These are phyloP conservation scores for Punica granatum DNA, from an alignment of 345 rosid genomes.

Conservation along the genomic window DNA sequence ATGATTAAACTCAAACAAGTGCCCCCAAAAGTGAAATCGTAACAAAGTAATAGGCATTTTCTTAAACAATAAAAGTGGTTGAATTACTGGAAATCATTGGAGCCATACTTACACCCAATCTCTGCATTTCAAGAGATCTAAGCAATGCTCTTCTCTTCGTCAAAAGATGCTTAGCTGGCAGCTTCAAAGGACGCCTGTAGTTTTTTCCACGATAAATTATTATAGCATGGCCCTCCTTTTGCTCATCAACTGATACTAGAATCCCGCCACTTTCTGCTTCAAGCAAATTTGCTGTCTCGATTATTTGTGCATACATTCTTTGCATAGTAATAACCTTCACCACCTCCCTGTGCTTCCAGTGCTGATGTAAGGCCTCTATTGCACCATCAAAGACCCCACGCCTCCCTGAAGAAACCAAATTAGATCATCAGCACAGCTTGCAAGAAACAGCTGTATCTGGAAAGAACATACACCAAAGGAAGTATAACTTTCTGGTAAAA, in stretches of 20 bases:
- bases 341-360: constrained; percentile 88
- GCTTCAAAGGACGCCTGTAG: constrained; percentile 52
- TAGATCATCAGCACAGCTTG: not conserved
- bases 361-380: constrained; percentile 83
- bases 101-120: constrained; percentile 57
- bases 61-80: not conserved
- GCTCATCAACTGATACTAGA: constrained; percentile 63
- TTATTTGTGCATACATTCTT: constrained; percentile 41
- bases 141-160: constrained; percentile 61
- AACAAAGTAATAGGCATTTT: constrained; percentile 5
- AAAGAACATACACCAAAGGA: not conserved
- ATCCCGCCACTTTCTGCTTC: constrained; percentile 79
- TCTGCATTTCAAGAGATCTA: constrained; percentile 68
- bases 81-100: not conserved
- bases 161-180: constrained; percentile 45
- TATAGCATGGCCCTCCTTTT: constrained; percentile 64
- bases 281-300: constrained; percentile 54
- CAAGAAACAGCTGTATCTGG: not conserved
- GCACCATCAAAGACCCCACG: constrained; percentile 83
- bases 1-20: constrained; percentile 1
- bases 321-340: constrained; percentile 75
- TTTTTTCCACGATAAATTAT: constrained; percentile 84
- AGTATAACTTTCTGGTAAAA: not conserved
- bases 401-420: constrained; percentile 46
- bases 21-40: not conserved